Evolutionary conservation across 1,139 yeast species (phyloP).

Genomic region (Yamadazyma mexicana): DNA sequence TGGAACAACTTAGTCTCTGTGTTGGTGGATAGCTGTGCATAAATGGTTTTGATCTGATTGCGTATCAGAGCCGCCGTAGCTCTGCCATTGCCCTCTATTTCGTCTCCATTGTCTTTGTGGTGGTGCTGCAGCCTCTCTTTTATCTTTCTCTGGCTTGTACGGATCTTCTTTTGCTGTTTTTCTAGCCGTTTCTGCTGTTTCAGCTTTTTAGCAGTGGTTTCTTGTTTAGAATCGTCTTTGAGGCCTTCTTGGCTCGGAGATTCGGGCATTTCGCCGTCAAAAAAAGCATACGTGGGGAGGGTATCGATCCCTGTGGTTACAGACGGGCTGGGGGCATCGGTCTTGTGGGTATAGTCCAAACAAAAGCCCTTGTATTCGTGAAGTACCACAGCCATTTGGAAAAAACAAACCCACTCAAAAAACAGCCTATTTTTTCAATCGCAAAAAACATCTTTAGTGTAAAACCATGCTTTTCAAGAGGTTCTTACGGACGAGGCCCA

Average conservation of each 20-base stretch:
- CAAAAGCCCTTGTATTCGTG: conserved; percentile 26
- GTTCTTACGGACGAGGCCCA: conserved; percentile 11
- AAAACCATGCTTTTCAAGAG: conserved; percentile 6
- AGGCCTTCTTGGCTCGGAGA: not conserved
- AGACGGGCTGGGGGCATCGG: conserved; percentile 5
- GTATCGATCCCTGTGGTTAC: conserved; percentile 32
- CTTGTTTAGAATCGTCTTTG: not conserved
- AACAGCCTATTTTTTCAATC: not conserved
- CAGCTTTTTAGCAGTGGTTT: conserved; percentile 17
- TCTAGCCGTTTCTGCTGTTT: conserved; percentile 31
- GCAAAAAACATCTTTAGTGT: not conserved
- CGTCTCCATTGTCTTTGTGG: not conserved
- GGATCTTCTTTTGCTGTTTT: conserved; percentile 30
- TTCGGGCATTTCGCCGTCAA: conserved; percentile 1
- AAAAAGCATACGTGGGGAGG: conserved; percentile 24
- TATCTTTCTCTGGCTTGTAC: conserved; percentile 17
- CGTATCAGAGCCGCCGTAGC: not conserved
- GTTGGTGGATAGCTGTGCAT: conserved; percentile 15
- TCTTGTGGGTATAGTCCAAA: conserved; percentile 10
- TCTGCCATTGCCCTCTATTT: too few species aligned
- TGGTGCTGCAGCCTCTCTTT: not conserved
- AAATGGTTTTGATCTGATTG: conserved; percentile 23
- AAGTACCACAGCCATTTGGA: conserved; percentile 17
- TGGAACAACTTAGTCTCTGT: conserved; percentile 24
- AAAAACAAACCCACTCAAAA: too few species aligned